Conservation (phyloP, 2,329 filamentous ascomycete species). For the Pseudogymnoascus sp. region DNA sequence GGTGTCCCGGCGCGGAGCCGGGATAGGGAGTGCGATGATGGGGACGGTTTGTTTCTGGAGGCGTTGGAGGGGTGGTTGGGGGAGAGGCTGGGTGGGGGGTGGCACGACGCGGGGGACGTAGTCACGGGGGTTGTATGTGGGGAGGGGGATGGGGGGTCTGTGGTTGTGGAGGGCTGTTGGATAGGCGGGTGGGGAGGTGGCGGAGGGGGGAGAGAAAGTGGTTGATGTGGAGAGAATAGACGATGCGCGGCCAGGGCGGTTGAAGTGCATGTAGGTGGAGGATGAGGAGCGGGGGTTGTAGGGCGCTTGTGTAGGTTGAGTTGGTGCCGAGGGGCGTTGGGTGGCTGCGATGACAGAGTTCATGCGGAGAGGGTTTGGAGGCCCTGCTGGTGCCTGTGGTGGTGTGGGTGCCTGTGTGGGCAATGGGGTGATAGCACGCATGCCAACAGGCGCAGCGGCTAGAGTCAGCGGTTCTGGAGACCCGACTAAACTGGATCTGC, state of each 20-base stretch:
- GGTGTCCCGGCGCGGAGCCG: neutral
- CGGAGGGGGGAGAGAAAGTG: neutral
- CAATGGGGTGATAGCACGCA: neutral
- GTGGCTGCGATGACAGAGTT: neutral
- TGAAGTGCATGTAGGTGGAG: slow-evolving; percentile 1
- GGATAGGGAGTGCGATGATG: neutral
- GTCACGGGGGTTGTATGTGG: neutral
- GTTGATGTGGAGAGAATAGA: slow-evolving; percentile 1
- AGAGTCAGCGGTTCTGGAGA: neutral
- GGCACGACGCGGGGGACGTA: no score
- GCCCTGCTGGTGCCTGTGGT: neutral
- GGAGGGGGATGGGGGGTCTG: neutral
- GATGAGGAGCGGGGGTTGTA: neutral
- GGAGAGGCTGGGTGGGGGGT: neutral
- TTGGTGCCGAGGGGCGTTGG: neutral
- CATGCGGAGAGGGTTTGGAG: slow-evolving; percentile 6
- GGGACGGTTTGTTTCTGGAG: neutral
- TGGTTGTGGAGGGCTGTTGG: neutral
- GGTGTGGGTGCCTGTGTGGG: neutral
- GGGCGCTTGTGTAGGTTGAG: neutral
- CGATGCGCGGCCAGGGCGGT: neutral
- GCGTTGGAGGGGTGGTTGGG: neutral
- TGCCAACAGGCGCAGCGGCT: neutral
- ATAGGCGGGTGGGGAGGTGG: neutral
- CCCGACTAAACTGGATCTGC: neutral